Percentiles rank a stretch among this genome's conserved stretches.
Conservation (phyloP, 306 rosid species). For the Castanospermum australe region DNA sequence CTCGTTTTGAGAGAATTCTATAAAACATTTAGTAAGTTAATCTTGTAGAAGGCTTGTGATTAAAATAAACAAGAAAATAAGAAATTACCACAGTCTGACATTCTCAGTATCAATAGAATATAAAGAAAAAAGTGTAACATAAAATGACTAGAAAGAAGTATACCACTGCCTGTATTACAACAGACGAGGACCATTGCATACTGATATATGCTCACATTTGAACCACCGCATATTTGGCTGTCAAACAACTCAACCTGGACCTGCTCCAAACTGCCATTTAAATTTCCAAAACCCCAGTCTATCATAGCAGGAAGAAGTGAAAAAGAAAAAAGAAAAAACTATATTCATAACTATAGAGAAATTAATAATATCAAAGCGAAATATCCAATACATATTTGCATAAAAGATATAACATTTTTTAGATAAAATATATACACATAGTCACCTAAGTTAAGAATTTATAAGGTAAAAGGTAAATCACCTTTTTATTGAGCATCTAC, state of each 20-base stretch:
- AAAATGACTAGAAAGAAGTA: conserved; percentile 24
- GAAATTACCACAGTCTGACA: neutral
- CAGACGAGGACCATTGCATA: conserved; percentile 74
- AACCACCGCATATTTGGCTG: conserved; percentile 74
- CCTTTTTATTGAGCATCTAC: conserved; percentile 66
- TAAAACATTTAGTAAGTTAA: conserved; percentile 14
- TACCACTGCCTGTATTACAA: conserved; percentile 58
- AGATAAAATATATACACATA: neutral
- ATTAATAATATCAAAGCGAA: conserved; percentile 4
- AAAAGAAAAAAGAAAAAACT: conserved; percentile 1
- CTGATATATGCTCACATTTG: conserved; percentile 79
- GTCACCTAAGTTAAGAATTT: neutral
- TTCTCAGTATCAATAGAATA: conserved; percentile 5
- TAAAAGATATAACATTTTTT: neutral
- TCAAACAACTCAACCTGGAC: conserved; percentile 90
- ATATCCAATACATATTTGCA: neutral
- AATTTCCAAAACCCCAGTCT: conserved; percentile 77
- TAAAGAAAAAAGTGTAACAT: neutral
- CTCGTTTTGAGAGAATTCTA: neutral
- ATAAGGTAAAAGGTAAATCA: conserved; percentile 26
- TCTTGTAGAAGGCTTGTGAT: neutral
- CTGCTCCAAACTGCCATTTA: conserved; percentile 99
- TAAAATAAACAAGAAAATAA: conserved; percentile 15
- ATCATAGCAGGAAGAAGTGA: conserved; percentile 45
- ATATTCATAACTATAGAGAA: conserved; percentile 8